phyloP scores from a whole-genome alignment of 2,329 filamentous ascomycete species.

The Hortaea werneckii region DNA sequence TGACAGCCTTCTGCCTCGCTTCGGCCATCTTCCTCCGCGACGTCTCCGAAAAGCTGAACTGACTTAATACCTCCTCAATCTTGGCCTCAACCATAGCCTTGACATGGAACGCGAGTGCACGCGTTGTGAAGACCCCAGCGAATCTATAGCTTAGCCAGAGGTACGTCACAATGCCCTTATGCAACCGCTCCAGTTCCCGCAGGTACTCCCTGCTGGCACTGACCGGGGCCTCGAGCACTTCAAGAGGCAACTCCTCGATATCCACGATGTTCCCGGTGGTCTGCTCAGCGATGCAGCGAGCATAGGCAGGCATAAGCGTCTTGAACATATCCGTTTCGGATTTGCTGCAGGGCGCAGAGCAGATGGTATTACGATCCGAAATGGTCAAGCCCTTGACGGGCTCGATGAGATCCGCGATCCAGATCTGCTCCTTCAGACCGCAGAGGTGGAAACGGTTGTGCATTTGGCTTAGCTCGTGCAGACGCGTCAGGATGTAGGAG shows the following conservation, averaged over 20 bases:
- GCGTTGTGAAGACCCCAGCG: slow-evolving; percentile 64
- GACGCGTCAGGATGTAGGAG: slow-evolving; percentile 66
- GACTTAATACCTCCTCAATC: slow-evolving; percentile 54
- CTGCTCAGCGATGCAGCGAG: slow-evolving; percentile 58
- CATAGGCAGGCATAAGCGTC: slow-evolving; percentile 52
- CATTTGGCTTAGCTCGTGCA: slow-evolving; percentile 58
- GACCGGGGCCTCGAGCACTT: slow-evolving; percentile 54
- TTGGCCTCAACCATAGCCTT: slow-evolving; percentile 67
- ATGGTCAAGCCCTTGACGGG: slow-evolving; percentile 56
- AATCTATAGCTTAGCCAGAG: slow-evolving; percentile 91
- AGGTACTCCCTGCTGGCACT: slow-evolving; percentile 48
- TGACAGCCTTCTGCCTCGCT: slow-evolving; percentile 18
- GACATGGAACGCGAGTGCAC: slow-evolving; percentile 66
- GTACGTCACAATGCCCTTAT: slow-evolving; percentile 75
- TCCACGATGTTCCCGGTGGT: slow-evolving; percentile 59
- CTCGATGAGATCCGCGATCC: slow-evolving; percentile 66
- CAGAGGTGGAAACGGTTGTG: slow-evolving; percentile 63
- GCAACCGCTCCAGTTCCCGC: slow-evolving; percentile 60
- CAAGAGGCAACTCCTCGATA: slow-evolving; percentile 59
- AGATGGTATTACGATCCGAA: slow-evolving; percentile 65
- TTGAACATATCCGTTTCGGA: slow-evolving; percentile 38
- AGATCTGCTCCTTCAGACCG: slow-evolving; percentile 49
- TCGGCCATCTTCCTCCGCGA: slow-evolving; percentile 18
- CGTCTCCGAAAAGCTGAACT: slow-evolving; percentile 39
- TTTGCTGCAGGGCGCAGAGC: slow-evolving; percentile 57